phyloP scores from a whole-genome alignment of 2,329 filamentous ascomycete species.

The Pseudocercospora eumusae region DNA sequence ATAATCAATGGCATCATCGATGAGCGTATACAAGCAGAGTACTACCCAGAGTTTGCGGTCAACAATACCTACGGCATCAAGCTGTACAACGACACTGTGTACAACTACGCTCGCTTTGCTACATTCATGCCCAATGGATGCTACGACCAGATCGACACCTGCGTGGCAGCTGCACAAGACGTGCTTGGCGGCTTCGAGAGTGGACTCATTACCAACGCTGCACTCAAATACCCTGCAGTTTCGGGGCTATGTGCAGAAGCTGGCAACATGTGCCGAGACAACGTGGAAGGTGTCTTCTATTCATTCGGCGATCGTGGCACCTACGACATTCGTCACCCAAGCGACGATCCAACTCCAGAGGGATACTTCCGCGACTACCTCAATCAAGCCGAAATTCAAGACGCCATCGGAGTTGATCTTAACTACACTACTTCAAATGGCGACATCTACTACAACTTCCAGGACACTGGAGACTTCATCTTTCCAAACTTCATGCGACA shows the following conservation, averaged over 20 bases:
- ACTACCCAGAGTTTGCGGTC: slow-evolving; percentile 54
- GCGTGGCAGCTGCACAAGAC: slow-evolving; percentile 47
- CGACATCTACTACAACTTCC: slow-evolving; percentile 54
- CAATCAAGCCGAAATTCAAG: slow-evolving; percentile 57
- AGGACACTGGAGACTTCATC: slow-evolving; percentile 55
- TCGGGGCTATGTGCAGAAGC: slow-evolving; percentile 57
- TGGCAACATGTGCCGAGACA: slow-evolving; percentile 56
- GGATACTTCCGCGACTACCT: slow-evolving; percentile 57
- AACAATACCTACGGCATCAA: slow-evolving; percentile 61
- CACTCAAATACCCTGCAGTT: slow-evolving; percentile 13
- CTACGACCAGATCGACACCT: slow-evolving; percentile 53
- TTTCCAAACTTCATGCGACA: slow-evolving; percentile 58
- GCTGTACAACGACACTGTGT: slow-evolving; percentile 58
- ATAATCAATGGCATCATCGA: slow-evolving; percentile 10
- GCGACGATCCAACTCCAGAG: slow-evolving; percentile 43
- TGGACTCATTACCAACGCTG: slow-evolving; percentile 25
- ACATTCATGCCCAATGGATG: slow-evolving; percentile 48
- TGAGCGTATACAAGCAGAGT: slow-evolving; percentile 44
- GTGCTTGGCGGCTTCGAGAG: slow-evolving; percentile 34
- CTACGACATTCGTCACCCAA: slow-evolving; percentile 58
- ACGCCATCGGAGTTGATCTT: slow-evolving; percentile 58
- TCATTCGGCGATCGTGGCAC: slow-evolving; percentile 51
- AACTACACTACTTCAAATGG: slow-evolving; percentile 54
- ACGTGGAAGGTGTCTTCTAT: slow-evolving; percentile 57
- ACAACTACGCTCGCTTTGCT: slow-evolving; percentile 55